These are phyloP conservation scores for Fusarium nematophilum DNA, from an alignment of 2,329 filamentous ascomycete genomes.

Conservation along the genomic window DNA sequence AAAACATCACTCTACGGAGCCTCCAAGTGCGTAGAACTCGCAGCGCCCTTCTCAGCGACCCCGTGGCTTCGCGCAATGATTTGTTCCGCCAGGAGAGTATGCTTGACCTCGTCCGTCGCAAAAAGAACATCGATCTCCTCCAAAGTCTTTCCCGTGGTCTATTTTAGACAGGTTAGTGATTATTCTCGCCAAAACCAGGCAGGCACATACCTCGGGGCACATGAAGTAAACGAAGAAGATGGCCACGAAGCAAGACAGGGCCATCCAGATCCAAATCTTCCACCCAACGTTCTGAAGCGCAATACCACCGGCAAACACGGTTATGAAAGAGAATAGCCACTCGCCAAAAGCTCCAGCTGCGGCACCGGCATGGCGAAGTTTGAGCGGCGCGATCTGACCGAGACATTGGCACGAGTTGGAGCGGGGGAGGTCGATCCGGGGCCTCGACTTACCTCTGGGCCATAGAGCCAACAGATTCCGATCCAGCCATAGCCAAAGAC, in stretches of 20 bases:
- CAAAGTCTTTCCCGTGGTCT: conserved; percentile 1
- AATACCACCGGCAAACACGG: conserved; percentile 27
- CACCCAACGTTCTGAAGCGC: conserved; percentile 25
- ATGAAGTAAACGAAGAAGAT: conserved; percentile 7
- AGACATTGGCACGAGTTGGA: no score
- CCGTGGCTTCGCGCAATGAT: neutral
- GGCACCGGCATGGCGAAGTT: conserved; percentile 22
- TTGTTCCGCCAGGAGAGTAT: neutral
- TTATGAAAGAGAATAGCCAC: conserved; percentile 28
- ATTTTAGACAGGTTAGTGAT: neutral
- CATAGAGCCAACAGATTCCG: conserved; percentile 16
- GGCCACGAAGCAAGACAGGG: conserved; percentile 18
- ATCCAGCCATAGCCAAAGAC: conserved; percentile 30
- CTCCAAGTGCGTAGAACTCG: neutral
- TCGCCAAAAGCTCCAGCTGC: conserved; percentile 28
- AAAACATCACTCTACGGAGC: neutral
- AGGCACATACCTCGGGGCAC: conserved; percentile 1
- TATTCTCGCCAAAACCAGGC: neutral
- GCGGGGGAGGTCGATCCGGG: no score
- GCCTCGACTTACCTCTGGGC: conserved; percentile 6
- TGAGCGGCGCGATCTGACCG: conserved; percentile 20
- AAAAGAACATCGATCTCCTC: conserved; percentile 3
- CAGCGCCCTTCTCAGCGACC: neutral
- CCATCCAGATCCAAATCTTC: conserved; percentile 31
- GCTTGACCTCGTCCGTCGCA: neutral